Evolutionary conservation across 2,329 filamentous ascomycete genomes (phyloP).

Genomic region (Alternaria hordeiaustralica): DNA sequence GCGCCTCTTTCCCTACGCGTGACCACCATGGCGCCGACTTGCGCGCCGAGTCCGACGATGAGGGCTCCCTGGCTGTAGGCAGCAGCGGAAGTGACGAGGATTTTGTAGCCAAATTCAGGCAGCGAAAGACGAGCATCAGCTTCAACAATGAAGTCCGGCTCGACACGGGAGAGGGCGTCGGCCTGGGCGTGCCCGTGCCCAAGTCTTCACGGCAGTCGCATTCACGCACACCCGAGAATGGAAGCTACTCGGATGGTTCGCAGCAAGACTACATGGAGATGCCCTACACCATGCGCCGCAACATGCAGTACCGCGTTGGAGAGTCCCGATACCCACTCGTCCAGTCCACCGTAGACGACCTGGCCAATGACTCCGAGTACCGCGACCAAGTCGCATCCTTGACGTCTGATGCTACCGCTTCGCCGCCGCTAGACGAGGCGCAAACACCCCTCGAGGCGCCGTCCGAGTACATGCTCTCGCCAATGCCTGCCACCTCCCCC

Average conservation of each 20-base stretch:
- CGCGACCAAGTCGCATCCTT: slow-evolving; percentile 49
- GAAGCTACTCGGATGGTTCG: slow-evolving; percentile 39
- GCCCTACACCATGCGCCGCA: slow-evolving; percentile 30
- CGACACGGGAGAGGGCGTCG: slow-evolving; percentile 48
- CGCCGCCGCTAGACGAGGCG: slow-evolving; percentile 47
- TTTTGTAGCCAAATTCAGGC: slow-evolving; percentile 37
- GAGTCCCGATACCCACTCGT: slow-evolving; percentile 45
- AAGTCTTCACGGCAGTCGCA: slow-evolving; percentile 35
- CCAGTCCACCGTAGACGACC: slow-evolving; percentile 43
- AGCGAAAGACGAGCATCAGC: slow-evolving; percentile 49
- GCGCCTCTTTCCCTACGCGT: slow-evolving; percentile 25
- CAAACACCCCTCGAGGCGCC: slow-evolving; percentile 47
- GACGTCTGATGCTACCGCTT: slow-evolving; percentile 52
- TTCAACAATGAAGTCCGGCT: slow-evolving; percentile 51
- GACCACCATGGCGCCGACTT: slow-evolving; percentile 24
- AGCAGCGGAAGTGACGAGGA: slow-evolving; percentile 36
- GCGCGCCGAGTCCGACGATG: slow-evolving; percentile 25
- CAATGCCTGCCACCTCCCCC: slow-evolving; percentile 43
- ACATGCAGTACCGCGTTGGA: slow-evolving; percentile 30
- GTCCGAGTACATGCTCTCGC: slow-evolving; percentile 45
- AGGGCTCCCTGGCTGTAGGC: slow-evolving; percentile 25
- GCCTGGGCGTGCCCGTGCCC: slow-evolving; percentile 48
- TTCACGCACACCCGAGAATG: slow-evolving; percentile 25
- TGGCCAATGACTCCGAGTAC: slow-evolving; percentile 34
- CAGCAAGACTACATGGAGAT: slow-evolving; percentile 43